These are phyloP conservation scores for Phytopythium cucurbitacearum DNA, from an alignment of 352 stramenopile species.

Conservation along the genomic window DNA sequence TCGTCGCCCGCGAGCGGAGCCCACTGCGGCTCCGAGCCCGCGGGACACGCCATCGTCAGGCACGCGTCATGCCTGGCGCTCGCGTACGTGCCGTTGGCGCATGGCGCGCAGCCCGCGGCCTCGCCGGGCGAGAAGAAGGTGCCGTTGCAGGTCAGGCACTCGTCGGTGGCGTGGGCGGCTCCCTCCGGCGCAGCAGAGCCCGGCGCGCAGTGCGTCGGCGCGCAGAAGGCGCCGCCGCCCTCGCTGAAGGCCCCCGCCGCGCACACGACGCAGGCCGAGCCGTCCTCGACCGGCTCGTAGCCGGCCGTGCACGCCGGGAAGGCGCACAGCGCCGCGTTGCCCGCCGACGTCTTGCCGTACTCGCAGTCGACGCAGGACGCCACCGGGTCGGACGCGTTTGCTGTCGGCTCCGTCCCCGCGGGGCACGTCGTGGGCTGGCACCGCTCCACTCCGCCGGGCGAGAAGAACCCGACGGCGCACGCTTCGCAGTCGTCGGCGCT, in stretches of 20 bases:
- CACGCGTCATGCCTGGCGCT: slow-evolving; percentile 13
- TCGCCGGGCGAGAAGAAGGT: slow-evolving; percentile 30
- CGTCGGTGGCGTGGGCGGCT: slow-evolving; percentile 15
- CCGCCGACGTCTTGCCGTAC: slow-evolving; percentile 25
- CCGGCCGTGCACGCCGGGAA: slow-evolving; percentile 32
- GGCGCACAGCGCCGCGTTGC: slow-evolving; percentile 25
- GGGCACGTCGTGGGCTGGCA: slow-evolving; percentile 26
- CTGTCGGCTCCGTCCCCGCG: slow-evolving; percentile 19
- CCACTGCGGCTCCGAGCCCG: slow-evolving; percentile 21
- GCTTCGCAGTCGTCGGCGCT: slow-evolving; percentile 19
- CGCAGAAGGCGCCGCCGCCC: slow-evolving; percentile 26
- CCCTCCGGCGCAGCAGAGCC: slow-evolving; percentile 19
- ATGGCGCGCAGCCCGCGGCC: slow-evolving; percentile 22
- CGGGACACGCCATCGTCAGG: slow-evolving; percentile 18
- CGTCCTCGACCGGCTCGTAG: slow-evolving; percentile 32
- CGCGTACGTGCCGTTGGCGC: slow-evolving; percentile 28
- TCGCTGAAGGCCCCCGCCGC: slow-evolving; percentile 20
- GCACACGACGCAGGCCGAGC: slow-evolving; percentile 23
- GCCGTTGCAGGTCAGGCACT: slow-evolving; percentile 24
- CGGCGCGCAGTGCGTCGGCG: slow-evolving; percentile 15
- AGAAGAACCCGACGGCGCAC: slow-evolving; percentile 32
- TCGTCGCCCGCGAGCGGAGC: slow-evolving; percentile 14
- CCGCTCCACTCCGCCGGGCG: slow-evolving; percentile 14
- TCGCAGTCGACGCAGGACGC: slow-evolving; percentile 24
- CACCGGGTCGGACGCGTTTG: slow-evolving; percentile 23